Percentiles rank a stretch among this genome's conserved stretches.
Conservation (phyloP, 1,139 yeast species). For the Petasospora fabianii region DNA sequence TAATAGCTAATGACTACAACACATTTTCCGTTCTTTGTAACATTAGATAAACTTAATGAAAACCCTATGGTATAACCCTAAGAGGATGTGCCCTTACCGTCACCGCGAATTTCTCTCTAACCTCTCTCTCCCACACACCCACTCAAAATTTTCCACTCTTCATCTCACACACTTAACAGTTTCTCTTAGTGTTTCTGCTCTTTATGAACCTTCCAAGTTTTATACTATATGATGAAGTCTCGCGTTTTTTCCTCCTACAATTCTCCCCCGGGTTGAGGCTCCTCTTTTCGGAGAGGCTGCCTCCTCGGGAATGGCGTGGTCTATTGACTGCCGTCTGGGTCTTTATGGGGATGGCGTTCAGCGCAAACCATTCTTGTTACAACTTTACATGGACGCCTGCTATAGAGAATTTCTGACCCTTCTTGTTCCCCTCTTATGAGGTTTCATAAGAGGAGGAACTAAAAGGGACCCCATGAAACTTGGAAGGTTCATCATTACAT, state of each 20-base stretch:
- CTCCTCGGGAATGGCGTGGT: constrained; percentile 19
- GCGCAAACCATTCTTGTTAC: constrained; percentile 30
- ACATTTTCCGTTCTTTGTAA: too few species aligned
- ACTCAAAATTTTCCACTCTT: not conserved
- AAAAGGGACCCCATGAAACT: too few species aligned
- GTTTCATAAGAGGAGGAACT: too few species aligned
- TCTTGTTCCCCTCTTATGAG: not conserved
- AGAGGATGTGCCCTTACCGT: too few species aligned
- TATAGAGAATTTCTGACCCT: constrained; percentile 28
- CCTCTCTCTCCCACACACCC: too few species aligned
- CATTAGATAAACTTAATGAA: too few species aligned
- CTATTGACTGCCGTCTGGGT: constrained; percentile 22
- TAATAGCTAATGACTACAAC: too few species aligned
- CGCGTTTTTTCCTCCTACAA: constrained; percentile 26
- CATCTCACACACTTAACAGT: not conserved
- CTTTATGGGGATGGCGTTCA: constrained; percentile 28
- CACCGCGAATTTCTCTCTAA: too few species aligned
- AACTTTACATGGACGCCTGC: constrained; percentile 21
- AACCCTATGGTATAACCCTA: too few species aligned
- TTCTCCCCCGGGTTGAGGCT: constrained; percentile 27
- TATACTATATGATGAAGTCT: constrained; percentile 31
- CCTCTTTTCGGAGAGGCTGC: constrained; percentile 7
- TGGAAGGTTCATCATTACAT: constrained; percentile 3
- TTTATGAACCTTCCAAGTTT: constrained; percentile 31
- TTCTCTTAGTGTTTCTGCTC: constrained; percentile 10